Base-by-base conservation (phyloP, 2,329 filamentous ascomycete species). In the Harringtonia aguacate region DNA sequence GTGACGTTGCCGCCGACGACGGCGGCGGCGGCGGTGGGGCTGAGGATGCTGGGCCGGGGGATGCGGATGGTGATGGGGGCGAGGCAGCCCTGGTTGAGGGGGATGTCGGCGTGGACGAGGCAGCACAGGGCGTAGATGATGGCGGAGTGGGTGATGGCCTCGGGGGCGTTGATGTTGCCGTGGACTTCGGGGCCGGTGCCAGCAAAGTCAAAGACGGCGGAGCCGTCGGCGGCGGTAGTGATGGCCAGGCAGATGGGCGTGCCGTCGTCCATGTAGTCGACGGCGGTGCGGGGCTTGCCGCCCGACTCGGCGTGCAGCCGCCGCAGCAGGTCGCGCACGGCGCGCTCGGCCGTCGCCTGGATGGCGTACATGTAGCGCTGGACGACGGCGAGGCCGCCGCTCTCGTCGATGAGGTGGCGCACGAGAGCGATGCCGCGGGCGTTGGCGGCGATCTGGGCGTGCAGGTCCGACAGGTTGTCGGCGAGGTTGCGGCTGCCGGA, bases 211-310 rank as follows among this genome's bases (percentile, higher is more conserved):
- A 92, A 94, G 0, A 83, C 65, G 0, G 86, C 86, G 48, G 85
- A 81, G 15, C 85, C 86, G 0, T 79, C 70, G 0, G 75, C 73
- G 55, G 90, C 77, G 50, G 94, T 92, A 1, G 77, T 81, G 12
- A 94, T 73, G 48, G 79, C 81, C 8, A 94, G 71, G 41, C 74
- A 69, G 54, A 94, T 90, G 0, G 85, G 84, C 10, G 76, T 84
- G 24, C 86, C 86, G 53, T 94, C 86, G 53, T 94, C 87, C 84
- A 94, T 92, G 65, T 81, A 86, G 56, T 94, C 86, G 2, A 81
- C 69, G 0, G 87, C 84, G 8, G 76, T 73, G 0, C 94, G 72
- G n/a, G 84, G 77, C 46, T 77, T 72, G 3, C 81, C 81, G 51
- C 77, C 72, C 51, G 87, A 86, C 21, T 46, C 44, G 18, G 14